Base-by-base conservation (phyloP, 768 basidiomycete species). In the Lactarius psammicola region DNA sequence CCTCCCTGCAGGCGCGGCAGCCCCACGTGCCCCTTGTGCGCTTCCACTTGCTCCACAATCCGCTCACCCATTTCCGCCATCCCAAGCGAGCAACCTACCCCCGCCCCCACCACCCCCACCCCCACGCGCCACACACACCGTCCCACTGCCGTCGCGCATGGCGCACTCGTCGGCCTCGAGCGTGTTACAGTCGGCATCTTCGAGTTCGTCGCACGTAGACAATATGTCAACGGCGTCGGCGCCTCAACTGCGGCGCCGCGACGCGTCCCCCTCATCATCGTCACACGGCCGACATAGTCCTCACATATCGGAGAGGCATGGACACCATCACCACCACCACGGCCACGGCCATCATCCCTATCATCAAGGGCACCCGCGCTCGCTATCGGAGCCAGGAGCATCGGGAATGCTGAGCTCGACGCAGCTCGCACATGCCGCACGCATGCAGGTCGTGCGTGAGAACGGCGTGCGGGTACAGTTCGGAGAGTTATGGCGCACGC, bases 381-480 rank as follows among this genome's bases (percentile, higher is more conserved):
- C 46, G 51, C 28, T 68, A 36, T 66, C 68, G 15, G 70, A 69
- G 40, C 78, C 82, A 62, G 73, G 77, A 15, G 83, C 84, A 74
- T 79, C 82, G 72, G 76, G 77, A 4, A 72, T 80, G 3, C 89
- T 90, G 0, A 84, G 83, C 0, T 68, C 75, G 5, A 75, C 79
- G 11, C 84, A 90, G 70, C 79, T 95, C 63, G 76, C 79, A 4
- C 80, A 80, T 26, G 94, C 88, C 3, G 83, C 87, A 0, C 75
- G 83, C 18, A 79, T 90, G 34, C 78, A 82, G 23, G 84, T 96
- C 64, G 80, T 89, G 51, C 83, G 85, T 46, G 85, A 89, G 66
- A 84, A 84, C 17, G 94, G 93, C 3, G 70, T 85, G 10, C 80
- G 84, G 10, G 78, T 90, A 61, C 79, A 76, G 40, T 94, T 95